phyloP scores from a whole-genome alignment of 805 yeast species.

The Candida tammaniensis region DNA sequence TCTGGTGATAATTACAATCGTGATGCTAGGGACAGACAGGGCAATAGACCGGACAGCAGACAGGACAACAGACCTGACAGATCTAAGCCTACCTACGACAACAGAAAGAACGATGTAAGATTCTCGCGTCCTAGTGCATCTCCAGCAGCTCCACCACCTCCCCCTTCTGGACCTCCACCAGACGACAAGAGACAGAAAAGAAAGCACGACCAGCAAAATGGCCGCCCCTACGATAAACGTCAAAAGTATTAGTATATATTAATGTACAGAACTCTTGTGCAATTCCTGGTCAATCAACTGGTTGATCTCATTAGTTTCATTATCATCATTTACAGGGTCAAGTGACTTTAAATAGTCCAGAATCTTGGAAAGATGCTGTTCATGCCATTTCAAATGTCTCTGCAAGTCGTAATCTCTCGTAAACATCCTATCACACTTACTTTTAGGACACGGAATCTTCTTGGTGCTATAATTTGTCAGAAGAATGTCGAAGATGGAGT shows the following conservation, averaged over 20 bases:
- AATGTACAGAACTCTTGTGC: conserved; percentile 4
- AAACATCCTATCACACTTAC: conserved; percentile 53
- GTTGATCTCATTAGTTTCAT: conserved; percentile 6
- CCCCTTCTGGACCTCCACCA: conserved; percentile 20
- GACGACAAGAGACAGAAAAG: conserved; percentile 17
- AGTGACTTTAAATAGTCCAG: conserved; percentile 27
- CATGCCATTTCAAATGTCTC: conserved; percentile 56
- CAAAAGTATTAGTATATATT: conserved; percentile 16
- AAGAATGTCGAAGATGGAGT: conserved; percentile 35
- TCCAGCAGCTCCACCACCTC: conserved; percentile 24
- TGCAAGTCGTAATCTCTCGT: conserved; percentile 45
- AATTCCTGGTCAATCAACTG: conserved; percentile 14
- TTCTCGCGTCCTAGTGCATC: no score
- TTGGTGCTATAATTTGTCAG: conserved; percentile 34
- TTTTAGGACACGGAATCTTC: conserved; percentile 44
- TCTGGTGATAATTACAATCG: no score
- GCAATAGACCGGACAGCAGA: no score
- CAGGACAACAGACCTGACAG: no score
- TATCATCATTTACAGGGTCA: conserved; percentile 9
- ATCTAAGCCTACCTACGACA: no score
- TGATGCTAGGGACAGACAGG: no score
- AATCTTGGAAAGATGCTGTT: conserved; percentile 27
- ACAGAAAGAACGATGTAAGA: conserved; percentile 5
- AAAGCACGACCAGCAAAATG: conserved; percentile 19
- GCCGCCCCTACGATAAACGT: conserved; percentile 24